Conservation (phyloP, 2,329 filamentous ascomycete genomes). For the Penicillium freii region DNA sequence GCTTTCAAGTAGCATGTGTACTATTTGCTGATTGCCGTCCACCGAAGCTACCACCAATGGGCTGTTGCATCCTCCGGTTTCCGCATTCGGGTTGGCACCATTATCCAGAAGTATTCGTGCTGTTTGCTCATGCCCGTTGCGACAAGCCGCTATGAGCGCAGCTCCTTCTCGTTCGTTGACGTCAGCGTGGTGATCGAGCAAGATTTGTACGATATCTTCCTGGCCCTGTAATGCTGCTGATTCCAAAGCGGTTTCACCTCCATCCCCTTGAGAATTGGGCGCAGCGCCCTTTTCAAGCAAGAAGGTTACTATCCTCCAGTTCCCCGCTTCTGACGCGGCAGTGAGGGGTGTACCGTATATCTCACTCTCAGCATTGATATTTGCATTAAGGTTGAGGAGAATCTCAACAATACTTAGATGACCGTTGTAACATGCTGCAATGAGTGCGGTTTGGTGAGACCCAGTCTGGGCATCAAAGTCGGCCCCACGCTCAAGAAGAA, state of each 20-base stretch:
- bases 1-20: neutral
- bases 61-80: too few relatives aligned
- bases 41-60: neutral
- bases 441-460: neutral
- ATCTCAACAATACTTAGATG: neutral
- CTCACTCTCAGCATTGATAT: neutral
- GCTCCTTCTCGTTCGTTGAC: neutral
- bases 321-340: neutral
- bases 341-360: neutral
- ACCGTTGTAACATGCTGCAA: neutral
- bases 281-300: neutral
- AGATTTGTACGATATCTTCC: neutral
- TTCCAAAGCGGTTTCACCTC: neutral
- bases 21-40: neutral
- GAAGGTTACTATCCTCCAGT: neutral
- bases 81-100: too few relatives aligned
- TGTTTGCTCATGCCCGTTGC: too few relatives aligned
- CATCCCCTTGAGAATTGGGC: neutral
- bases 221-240: neutral
- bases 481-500: neutral
- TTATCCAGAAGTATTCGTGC: too few relatives aligned
- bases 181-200: neutral
- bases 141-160: too few relatives aligned
- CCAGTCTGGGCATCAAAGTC: neutral
- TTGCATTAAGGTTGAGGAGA: neutral